Percentiles rank a stretch among this genome's conserved stretches.
Conservation (phyloP, 768 basidiomycete species). For the Hypsizygus marmoreus region DNA sequence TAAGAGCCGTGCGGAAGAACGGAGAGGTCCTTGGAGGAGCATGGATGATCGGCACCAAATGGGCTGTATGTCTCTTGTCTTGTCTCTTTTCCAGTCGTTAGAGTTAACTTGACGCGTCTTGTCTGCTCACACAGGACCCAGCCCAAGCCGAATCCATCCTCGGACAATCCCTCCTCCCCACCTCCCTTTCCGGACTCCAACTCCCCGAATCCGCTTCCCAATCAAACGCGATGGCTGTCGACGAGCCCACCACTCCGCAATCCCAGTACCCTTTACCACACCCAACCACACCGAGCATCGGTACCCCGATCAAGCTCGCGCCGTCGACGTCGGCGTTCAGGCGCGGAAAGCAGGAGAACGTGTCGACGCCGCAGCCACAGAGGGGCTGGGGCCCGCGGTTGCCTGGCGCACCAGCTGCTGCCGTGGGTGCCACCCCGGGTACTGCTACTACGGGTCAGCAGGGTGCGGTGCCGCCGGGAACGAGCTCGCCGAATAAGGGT, state of each 20-base stretch:
- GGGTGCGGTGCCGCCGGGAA: constrained; percentile 15
- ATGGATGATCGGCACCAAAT: constrained; percentile 87
- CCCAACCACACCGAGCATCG: constrained; percentile 51
- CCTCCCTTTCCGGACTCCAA: constrained; percentile 16
- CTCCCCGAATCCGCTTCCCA: constrained; percentile 23
- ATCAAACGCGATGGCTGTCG: constrained; percentile 49
- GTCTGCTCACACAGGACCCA: constrained; percentile 50
- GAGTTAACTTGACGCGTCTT: no score
- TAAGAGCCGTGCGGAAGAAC: constrained; percentile 79
- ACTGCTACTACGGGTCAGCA: constrained; percentile 15
- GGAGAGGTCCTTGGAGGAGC: constrained; percentile 75
- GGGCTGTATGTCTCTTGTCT: constrained; percentile 64
- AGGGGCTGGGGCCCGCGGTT: constrained; percentile 21
- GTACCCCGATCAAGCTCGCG: constrained; percentile 72
- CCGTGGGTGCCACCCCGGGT: constrained; percentile 7
- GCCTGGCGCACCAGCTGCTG: constrained; percentile 14
- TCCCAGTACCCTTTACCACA: constrained; percentile 18
- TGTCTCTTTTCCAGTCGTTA: constrained; percentile 1
- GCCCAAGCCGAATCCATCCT: constrained; percentile 57
- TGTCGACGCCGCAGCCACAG: constrained; percentile 28
- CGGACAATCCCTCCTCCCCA: constrained; percentile 36
- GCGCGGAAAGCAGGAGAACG: constrained; percentile 32
- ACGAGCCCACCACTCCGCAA: constrained; percentile 35
- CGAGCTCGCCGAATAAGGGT: constrained; percentile 48
- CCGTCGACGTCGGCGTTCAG: constrained; percentile 76